Base-by-base conservation (phyloP, 176 grass and related monocot species). In the Phoenix roebelenii region DNA sequence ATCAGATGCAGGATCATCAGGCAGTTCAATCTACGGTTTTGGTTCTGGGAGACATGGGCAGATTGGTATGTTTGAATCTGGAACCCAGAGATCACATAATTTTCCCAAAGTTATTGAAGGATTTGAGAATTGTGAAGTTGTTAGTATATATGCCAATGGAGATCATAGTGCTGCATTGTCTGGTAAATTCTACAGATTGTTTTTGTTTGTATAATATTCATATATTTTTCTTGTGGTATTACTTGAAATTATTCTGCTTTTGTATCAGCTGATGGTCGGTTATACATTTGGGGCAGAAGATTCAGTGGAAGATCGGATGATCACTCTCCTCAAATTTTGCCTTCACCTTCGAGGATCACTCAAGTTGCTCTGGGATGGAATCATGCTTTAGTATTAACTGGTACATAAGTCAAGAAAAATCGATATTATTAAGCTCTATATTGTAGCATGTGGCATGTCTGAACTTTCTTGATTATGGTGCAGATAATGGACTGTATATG, bases 341-440 rank as follows among this genome's bases (percentile, higher is more conserved):
- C 71, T 57, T 56, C 72, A 30, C 77, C 84, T 26, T 67, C 56
- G 61, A 60, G 52, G 68, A 58, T 90, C 61, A 88, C 78, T 80
- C 72, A 97, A 72, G 81, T 88, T 73, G 81, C 92, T 66, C 69
- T 97, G 64, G 92, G 92, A 80, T 97, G 92, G 92, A 85, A 91
- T 82, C 92, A 97, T 72, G 87, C 78, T 29, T 48, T 97, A 77
- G 30, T 91, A 79, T 63, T 85, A 69, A 71, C 87, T 51, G 84
- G 92, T 97, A 88, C 23, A 44, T 16, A 6, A 79, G 54, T 44
- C 7, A 3, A 14, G 35, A 44, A 12, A 44, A 14, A 2, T 44
- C 35, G 9, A 44, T 44, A 18, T 66, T 5, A 29, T 28, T 15
- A 5, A 29, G 49, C 32, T 16, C 24, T 24, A 16, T 39, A 55